phyloP scores from a whole-genome alignment of 2,329 filamentous ascomycete genomes.

The Didymella pomorum region DNA sequence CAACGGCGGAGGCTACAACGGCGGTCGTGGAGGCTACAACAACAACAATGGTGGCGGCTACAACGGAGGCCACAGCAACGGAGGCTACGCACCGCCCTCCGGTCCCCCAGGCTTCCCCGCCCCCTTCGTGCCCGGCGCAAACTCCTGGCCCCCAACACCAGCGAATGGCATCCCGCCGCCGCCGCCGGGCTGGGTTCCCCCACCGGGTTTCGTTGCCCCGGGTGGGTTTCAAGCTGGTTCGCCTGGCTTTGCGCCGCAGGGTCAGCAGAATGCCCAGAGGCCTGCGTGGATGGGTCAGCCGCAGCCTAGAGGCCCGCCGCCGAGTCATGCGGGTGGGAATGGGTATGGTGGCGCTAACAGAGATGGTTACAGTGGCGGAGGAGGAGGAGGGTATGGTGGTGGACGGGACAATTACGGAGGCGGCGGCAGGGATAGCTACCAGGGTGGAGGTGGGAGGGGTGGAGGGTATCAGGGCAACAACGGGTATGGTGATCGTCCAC shows the following conservation, averaged over 20 bases:
- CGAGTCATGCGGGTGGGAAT: constrained; percentile 24
- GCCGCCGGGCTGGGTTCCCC: constrained; percentile 43
- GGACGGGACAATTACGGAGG: constrained; percentile 32
- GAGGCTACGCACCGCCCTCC: background rate
- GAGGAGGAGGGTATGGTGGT: background rate
- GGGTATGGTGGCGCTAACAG: constrained; percentile 26
- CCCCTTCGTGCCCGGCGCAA: constrained; percentile 26
- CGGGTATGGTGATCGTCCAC: constrained; percentile 31
- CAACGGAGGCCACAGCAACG: constrained; percentile 19
- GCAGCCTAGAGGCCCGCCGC: constrained; percentile 33
- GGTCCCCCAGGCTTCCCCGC: constrained; percentile 22
- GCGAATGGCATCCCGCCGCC: constrained; percentile 41
- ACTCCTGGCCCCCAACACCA: constrained; percentile 35
- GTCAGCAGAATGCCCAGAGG: constrained; percentile 23
- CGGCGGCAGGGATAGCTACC: constrained; percentile 14
- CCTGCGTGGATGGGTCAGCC: constrained; percentile 33
- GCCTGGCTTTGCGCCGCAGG: constrained; percentile 28
- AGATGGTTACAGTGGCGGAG: constrained; percentile 32
- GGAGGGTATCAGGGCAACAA: constrained; percentile 33
- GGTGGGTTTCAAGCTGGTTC: constrained; percentile 19
- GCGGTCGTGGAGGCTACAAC: constrained; percentile 5
- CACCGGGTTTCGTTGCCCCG: constrained; percentile 26
- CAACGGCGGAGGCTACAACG: constrained; percentile 25
- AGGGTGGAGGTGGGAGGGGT: constrained; percentile 31
- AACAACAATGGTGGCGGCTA: constrained; percentile 23